Evolutionary conservation across 148 eudicot species (phyloP), one percentile per base, ranked within the genome.

Genomic region (Oxyria digyna): DNA sequence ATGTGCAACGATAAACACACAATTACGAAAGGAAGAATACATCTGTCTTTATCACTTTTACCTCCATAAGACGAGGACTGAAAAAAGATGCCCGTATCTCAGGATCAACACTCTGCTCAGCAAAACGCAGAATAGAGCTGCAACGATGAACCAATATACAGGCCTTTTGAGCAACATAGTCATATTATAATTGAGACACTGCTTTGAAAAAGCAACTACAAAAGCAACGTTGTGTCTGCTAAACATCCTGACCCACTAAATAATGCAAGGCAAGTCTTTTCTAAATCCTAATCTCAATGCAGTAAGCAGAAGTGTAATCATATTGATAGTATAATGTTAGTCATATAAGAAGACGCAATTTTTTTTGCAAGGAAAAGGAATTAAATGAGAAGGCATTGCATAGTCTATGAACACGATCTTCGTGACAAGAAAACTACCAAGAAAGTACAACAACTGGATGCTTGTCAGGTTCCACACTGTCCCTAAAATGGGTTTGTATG

Each of bases 61-160:
- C 99, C 97, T 94, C 99, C 99, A 90, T 85, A 50, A 94, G 92
- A n/a, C 99, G 92, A 75, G 99, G 99, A 80, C 97, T 94, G 75
- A 94, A 94, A 77, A 77, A 77, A 72, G 89, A 81, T 62, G 84
- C 78, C 81, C 99, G 86, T 74, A 82, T 80, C 78, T 79, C 89
- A 62, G 90, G 85, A 84, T 90, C 85, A 67, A 83, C 55, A 74
- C 93, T 79, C 78, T 88, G 90, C 83, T 90, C 89, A 67, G 97
- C 90, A 74, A 94, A 94, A 63, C 69, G 85, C 77, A 94, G 76
- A 40, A 94, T 85, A 73, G 93, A 81, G 76, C 99, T 94, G 85
- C 81, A 85, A 29, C 59, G 68, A 70, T 64, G 21, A 70, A 41
- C 38, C 65, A 29, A 59, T 14, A 59, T 29, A n/a, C n/a, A 10